Evolutionary conservation across 352 stramenopile genomes (phyloP).

Genomic region (Globisporangium takayamanum): DNA sequence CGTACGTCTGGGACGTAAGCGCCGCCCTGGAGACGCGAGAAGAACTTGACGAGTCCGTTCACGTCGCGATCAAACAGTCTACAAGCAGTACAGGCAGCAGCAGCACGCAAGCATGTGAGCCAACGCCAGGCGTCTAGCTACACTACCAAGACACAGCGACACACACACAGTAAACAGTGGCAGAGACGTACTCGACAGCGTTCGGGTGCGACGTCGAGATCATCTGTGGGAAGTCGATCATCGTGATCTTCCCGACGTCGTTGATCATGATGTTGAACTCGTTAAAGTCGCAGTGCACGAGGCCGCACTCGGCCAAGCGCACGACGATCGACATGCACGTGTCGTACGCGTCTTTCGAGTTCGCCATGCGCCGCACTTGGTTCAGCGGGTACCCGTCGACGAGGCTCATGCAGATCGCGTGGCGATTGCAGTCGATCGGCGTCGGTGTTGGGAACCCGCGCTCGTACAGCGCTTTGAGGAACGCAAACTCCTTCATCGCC

Average conservation of each 20-base stretch:
- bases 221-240: constrained; percentile 99
- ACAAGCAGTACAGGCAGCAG: not conserved
- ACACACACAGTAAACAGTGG: not conserved
- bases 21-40: constrained; percentile 79
- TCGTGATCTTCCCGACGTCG: constrained; percentile 90
- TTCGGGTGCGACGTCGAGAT: constrained; percentile 98
- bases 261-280: constrained; percentile 99
- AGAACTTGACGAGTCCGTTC: constrained; percentile 94
- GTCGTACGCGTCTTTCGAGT: constrained; percentile 95
- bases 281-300: constrained; percentile 99
- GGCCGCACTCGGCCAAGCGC: constrained; percentile 93
- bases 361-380: constrained; percentile 89
- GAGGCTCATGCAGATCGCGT: constrained; percentile 97
- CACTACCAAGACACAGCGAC: not conserved
- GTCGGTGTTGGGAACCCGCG: constrained; percentile 96
- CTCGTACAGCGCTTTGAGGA: constrained; percentile 97
- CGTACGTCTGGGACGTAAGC: constrained; percentile 84
- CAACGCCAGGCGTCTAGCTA: not conserved
- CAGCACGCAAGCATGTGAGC: not conserved
- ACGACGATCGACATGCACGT: constrained; percentile 94
- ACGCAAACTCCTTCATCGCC: constrained; percentile 98
- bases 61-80: constrained; percentile 95
- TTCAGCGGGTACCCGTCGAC: constrained; percentile 94
- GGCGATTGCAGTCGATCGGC: constrained; percentile 97
- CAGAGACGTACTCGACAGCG: constrained; percentile 88